A percentile compares a stretch with the other conserved stretches of the same genome.
Conservation (phyloP, 2,329 filamentous ascomycete genomes). For the Corniculantispora saksenae region DNA sequence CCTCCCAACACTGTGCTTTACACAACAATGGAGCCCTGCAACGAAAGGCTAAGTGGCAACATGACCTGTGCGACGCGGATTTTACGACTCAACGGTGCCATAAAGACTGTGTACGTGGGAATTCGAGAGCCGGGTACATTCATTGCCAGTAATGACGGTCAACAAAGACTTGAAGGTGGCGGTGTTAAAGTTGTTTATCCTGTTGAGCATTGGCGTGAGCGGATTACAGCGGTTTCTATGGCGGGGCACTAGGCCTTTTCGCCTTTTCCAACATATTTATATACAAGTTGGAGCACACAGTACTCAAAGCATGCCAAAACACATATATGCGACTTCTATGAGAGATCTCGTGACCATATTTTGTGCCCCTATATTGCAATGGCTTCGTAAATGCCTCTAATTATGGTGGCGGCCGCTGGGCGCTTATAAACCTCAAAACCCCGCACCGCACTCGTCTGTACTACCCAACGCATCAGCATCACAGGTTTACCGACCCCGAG, state of each 20-base stretch:
- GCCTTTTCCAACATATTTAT: no score
- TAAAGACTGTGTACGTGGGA: constrained; percentile 81
- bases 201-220: constrained; percentile 44
- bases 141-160: constrained; percentile 78
- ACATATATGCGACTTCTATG: no score
- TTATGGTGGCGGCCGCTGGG: not conserved
- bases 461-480: not conserved
- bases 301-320: no score
- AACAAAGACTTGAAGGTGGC: constrained; percentile 65
- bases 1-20: constrained; percentile 61
- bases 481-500: not conserved
- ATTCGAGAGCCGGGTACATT: constrained; percentile 90
- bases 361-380: no score
- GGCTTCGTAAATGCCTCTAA: not conserved
- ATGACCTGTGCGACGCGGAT: constrained; percentile 79
- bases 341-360: no score
- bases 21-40: constrained; percentile 91
- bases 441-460: not conserved
- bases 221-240: constrained; percentile 62
- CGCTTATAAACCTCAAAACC: not conserved
- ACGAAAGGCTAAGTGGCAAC: constrained; percentile 72
- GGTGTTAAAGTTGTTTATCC: constrained; percentile 63
- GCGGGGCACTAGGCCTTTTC: constrained; percentile 52
- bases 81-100: constrained; percentile 59
- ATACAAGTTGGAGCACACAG: no score